These are phyloP conservation scores for Kwoniella shandongensis DNA, from an alignment of 768 basidiomycete species.

Conservation along the genomic window DNA sequence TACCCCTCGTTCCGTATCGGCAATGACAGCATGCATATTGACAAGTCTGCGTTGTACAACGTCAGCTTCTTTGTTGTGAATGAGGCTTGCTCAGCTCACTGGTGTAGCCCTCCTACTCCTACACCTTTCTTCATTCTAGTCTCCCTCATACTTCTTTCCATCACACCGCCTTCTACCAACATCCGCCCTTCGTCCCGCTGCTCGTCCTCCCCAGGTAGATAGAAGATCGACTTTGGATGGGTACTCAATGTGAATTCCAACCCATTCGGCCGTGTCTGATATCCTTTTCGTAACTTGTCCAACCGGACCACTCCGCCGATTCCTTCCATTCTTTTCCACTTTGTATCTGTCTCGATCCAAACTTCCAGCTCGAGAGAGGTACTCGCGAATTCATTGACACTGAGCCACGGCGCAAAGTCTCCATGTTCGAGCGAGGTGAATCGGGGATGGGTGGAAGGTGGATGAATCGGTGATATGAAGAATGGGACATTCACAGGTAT, in stretches of 20 bases:
- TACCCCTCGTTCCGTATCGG: conserved; percentile 55
- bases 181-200: conserved; percentile 53
- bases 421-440: conserved; percentile 64
- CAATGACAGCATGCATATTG: conserved; percentile 56
- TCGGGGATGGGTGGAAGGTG: conserved; percentile 77
- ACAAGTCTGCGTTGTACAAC: conserved; percentile 53
- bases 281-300: conserved; percentile 19
- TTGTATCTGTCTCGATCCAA: conserved; percentile 40
- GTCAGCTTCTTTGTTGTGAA: conserved; percentile 7
- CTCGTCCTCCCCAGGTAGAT: conserved; percentile 14
- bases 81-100: conserved; percentile 54
- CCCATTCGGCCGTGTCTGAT: conserved; percentile 23
- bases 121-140: conserved; percentile 52
- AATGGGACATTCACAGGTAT: conserved; percentile 56
- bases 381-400: conserved; percentile 55
- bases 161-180: conserved; percentile 53
- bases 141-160: conserved; percentile 51
- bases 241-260: conserved; percentile 35
- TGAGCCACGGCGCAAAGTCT: conserved; percentile 64
- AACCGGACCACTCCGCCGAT: conserved; percentile 29
- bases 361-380: conserved; percentile 61
- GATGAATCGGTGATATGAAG: conserved; percentile 76
- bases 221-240: conserved; percentile 29
- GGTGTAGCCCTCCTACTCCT: conserved; percentile 58
- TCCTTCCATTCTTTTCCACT: conserved; percentile 31